Percentiles rank a stretch among this genome's conserved stretches.
Conservation (phyloP, 2,329 filamentous ascomycete species). For the Penicillium hesseltinei region DNA sequence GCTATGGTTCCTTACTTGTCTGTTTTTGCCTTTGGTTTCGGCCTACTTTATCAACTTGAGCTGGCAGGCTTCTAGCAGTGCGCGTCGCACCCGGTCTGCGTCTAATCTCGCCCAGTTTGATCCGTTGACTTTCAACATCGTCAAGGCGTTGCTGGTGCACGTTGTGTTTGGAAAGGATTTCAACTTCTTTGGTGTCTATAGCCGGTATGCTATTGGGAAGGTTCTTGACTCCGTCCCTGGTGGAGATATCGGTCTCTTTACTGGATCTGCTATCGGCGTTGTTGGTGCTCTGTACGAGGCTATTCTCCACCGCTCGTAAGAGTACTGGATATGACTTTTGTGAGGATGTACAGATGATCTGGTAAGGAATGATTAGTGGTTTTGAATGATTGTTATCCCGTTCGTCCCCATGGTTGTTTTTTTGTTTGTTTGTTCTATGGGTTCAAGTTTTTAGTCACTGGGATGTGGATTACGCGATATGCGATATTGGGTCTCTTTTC, state of each 20-base stretch:
- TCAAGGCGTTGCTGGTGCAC: slow-evolving; percentile 78
- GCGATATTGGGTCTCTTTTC: slow-evolving; percentile 15
- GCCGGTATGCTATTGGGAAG: slow-evolving; percentile 34
- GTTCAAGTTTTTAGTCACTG: slow-evolving; percentile 12
- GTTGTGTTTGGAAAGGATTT: slow-evolving; percentile 66
- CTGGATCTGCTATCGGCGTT: slow-evolving; percentile 42
- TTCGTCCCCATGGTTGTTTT: background rate
- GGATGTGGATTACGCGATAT: slow-evolving; percentile 26
- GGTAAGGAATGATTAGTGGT: background rate
- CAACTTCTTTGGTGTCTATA: slow-evolving; percentile 40
- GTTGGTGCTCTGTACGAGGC: slow-evolving; percentile 48
- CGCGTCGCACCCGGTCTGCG: slow-evolving; percentile 26
- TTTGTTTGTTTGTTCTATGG: slow-evolving; percentile 11
- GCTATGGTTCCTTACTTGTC: slow-evolving; percentile 72
- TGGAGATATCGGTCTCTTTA: slow-evolving; percentile 40
- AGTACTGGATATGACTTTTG: background rate
- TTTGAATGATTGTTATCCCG: background rate
- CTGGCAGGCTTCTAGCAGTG: slow-evolving; percentile 44
- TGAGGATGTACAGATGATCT: slow-evolving; percentile 19
- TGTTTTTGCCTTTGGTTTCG: slow-evolving; percentile 66
- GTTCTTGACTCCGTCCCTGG: slow-evolving; percentile 42
- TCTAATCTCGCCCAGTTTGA: slow-evolving; percentile 56
- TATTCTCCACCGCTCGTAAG: slow-evolving; percentile 41
- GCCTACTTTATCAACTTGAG: slow-evolving; percentile 93
- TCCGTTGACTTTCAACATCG: slow-evolving; percentile 84